These are phyloP conservation scores for Aspergillus japonicus DNA, from an alignment of 2,329 filamentous ascomycete species.

Conservation along the genomic window DNA sequence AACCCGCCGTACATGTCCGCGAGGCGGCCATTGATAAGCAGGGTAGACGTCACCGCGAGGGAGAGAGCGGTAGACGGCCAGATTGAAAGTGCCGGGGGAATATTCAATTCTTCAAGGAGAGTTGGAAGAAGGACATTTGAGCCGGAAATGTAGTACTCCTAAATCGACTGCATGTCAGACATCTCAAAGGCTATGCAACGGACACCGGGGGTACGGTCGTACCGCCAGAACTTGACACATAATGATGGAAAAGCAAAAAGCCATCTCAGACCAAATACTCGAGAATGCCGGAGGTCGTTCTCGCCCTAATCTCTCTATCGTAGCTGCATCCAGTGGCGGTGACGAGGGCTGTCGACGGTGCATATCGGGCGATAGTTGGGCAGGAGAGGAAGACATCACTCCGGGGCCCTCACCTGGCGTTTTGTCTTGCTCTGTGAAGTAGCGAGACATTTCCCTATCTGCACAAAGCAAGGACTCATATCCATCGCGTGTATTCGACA, in stretches of 20 bases:
- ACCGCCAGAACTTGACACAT: slow-evolving; percentile 63
- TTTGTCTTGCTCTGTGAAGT: too few relatives aligned
- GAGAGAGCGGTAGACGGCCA: slow-evolving; percentile 56
- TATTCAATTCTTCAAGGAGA: slow-evolving; percentile 60
- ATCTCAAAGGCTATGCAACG: not conserved
- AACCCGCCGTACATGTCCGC: slow-evolving; percentile 63
- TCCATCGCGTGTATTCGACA: too few relatives aligned
- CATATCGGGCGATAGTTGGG: too few relatives aligned
- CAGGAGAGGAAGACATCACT: too few relatives aligned
- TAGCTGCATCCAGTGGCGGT: too few relatives aligned
- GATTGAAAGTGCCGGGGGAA: slow-evolving; percentile 62
- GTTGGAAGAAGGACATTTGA: slow-evolving; percentile 69
- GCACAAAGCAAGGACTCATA: too few relatives aligned
- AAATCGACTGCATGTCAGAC: not conserved
- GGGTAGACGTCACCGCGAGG: slow-evolving; percentile 48
- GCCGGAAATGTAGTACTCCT: slow-evolving; percentile 75
- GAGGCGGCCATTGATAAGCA: slow-evolving; percentile 56
- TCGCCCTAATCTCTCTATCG: too few relatives aligned
- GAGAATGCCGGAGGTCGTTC: too few relatives aligned
- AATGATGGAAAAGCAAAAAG: slow-evolving; percentile 62
- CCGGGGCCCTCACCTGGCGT: too few relatives aligned
- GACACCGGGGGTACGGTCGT: slow-evolving; percentile 25
- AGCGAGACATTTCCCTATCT: too few relatives aligned
- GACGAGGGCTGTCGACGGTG: too few relatives aligned
- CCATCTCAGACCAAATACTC: slow-evolving; percentile 46